Evolutionary conservation across 257 asterid species (phyloP), one percentile per base, ranked within the genome.

Genomic region (Penstemon eatonii): DNA sequence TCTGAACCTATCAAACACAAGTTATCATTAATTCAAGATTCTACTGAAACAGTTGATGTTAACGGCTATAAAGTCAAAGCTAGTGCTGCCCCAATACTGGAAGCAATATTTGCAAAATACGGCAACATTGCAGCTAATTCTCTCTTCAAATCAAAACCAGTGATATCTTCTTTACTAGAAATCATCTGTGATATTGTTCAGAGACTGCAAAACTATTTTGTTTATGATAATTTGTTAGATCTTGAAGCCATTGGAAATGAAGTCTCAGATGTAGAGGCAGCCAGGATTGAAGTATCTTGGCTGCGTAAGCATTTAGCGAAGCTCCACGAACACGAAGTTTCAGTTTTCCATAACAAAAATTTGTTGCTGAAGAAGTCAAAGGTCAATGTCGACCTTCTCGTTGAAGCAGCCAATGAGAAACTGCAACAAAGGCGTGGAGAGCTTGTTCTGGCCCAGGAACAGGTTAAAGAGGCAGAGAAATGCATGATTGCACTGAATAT

Each of bases 81-180:
- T 13, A 11, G 19, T 33, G 63, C 44, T 58, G 43, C 63, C 4
- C 63, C 63, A 12, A 9, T 58, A 33, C 63, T 56, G 45, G 51
- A 60, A 40, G 55, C 53, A 10, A 69, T n/a, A 69, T 5, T 59
- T 10, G 45, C 40, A 37, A 52, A 19, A 58, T 18, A 69, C 15
- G 53, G 69, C 19, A 45, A 38, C 43, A 43, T 49, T 39, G 12
- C 33, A 49, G 38, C 55, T 18, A 7, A 65, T 9, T 65, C 8
- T 3, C 4, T 49, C 8, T 38, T 19, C 69, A 50, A 50, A 37
- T 58, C 63, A 40, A 19, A 25, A 36, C 3, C 38, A 13, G 62
- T 66, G 12, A 7, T 5, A 33, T 63, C 42, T 51, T 66, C 41
- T 38, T 52, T 66, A 65, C 57, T 38, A 33, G 56, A 65, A 51